phyloP scores from a whole-genome alignment of 2,329 filamentous ascomycete species.

The Monosporascus sp. region DNA sequence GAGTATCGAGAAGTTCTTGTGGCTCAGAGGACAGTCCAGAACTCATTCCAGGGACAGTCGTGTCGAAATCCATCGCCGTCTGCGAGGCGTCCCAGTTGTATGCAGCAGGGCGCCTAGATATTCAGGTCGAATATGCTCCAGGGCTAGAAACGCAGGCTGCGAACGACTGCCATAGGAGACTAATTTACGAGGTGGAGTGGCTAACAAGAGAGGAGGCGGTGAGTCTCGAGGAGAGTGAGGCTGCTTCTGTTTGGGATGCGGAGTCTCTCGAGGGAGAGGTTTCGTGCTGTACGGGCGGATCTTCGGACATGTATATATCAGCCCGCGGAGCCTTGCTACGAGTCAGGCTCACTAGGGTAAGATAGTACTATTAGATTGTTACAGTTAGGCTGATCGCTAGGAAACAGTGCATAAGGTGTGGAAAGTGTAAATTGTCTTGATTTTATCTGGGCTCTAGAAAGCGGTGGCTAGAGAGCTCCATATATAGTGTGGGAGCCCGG shows the following conservation, averaged over 20 bases:
- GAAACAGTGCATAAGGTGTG: too few relatives aligned
- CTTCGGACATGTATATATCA: not conserved
- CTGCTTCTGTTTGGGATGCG: not conserved
- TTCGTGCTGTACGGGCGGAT: not conserved
- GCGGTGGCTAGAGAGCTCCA: too few relatives aligned
- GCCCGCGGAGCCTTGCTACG: not conserved
- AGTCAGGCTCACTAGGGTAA: not conserved
- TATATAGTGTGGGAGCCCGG: too few relatives aligned
- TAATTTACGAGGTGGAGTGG: not conserved
- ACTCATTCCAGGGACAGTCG: not conserved
- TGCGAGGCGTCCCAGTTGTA: slow-evolving; percentile 7
- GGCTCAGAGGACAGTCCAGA: not conserved
- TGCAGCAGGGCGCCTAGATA: slow-evolving; percentile 4
- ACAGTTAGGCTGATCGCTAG: too few relatives aligned
- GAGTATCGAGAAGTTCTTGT: not conserved
- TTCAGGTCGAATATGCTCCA: slow-evolving; percentile 11
- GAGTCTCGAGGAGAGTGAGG: not conserved
- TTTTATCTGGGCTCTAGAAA: too few relatives aligned
- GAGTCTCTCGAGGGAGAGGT: not conserved
- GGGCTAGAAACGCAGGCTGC: not conserved
- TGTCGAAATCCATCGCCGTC: not conserved
- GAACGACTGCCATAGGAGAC: not conserved
- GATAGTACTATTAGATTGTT: too few relatives aligned
- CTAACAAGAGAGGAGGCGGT: not conserved
- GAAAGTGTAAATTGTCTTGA: too few relatives aligned